These are phyloP conservation scores for Clavispora carvajalis DNA, from an alignment of 805 yeast species.

Conservation along the genomic window DNA sequence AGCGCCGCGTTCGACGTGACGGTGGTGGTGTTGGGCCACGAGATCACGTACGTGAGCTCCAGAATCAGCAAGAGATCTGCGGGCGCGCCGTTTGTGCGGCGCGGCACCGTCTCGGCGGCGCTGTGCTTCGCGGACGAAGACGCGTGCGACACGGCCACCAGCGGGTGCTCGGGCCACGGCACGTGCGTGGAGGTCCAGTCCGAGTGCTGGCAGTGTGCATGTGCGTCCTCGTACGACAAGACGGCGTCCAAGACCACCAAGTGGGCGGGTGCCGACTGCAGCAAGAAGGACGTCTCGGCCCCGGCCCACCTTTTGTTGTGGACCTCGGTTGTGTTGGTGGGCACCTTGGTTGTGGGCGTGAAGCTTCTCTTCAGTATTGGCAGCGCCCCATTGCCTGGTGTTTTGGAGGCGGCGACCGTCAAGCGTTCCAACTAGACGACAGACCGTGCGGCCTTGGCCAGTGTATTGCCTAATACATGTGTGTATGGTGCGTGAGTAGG, in stretches of 20 bases:
- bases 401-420: slow-evolving; percentile 53
- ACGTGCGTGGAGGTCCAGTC: slow-evolving; percentile 34
- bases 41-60: slow-evolving; percentile 10
- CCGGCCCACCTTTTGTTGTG: slow-evolving; percentile 67
- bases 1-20: slow-evolving; percentile 15
- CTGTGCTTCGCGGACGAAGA: slow-evolving; percentile 40
- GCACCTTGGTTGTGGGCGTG: slow-evolving; percentile 46
- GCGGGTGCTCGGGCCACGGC: slow-evolving; percentile 52
- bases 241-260: slow-evolving; percentile 41
- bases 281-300: slow-evolving; percentile 60
- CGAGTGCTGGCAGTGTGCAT: slow-evolving; percentile 48
- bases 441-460: neutral
- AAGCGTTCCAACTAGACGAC: slow-evolving; percentile 10
- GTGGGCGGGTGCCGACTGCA: slow-evolving; percentile 59
- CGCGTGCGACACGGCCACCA: slow-evolving; percentile 42
- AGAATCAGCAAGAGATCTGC: slow-evolving; percentile 16
- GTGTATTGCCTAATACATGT: no score
- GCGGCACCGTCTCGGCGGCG: slow-evolving; percentile 13
- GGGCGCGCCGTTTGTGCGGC: slow-evolving; percentile 12
- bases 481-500: no score
- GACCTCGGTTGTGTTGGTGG: slow-evolving; percentile 48
- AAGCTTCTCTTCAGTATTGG: slow-evolving; percentile 52
- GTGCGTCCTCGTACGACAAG: slow-evolving; percentile 41
- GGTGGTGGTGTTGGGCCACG: slow-evolving; percentile 15
- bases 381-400: slow-evolving; percentile 61